Percentiles rank a stretch among this genome's conserved stretches.
Evolutionary conservation across 306 rosid genomes (phyloP).

Genomic region (Cicer cuneatum): DNA sequence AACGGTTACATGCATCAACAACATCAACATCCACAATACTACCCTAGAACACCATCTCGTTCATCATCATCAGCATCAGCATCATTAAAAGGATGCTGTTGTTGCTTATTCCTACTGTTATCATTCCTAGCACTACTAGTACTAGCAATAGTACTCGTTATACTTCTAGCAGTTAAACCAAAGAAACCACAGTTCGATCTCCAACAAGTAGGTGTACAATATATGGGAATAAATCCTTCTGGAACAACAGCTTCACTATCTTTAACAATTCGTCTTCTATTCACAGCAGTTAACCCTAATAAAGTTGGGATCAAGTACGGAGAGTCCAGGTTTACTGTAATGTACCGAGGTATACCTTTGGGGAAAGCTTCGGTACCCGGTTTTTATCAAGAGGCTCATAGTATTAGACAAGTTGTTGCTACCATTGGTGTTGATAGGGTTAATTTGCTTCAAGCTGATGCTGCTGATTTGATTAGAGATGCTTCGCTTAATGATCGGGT

Average conservation of each 20-base stretch:
- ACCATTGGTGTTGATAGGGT: constrained; percentile 78
- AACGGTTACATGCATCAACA: constrained; percentile 15
- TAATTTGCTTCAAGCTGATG: constrained; percentile 83
- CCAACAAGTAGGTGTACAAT: constrained; percentile 84
- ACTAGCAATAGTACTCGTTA: constrained; percentile 71
- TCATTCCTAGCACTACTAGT: constrained; percentile 81
- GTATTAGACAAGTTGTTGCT: constrained; percentile 68
- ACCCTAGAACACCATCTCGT: constrained; percentile 50
- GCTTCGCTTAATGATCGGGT: constrained; percentile 90
- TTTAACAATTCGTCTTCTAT: constrained; percentile 69
- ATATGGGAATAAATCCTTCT: constrained; percentile 64
- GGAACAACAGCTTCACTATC: constrained; percentile 67
- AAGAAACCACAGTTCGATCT: constrained; percentile 97
- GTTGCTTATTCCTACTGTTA: constrained; percentile 88
- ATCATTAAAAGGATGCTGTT: constrained; percentile 88
- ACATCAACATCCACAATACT: constrained; percentile 42
- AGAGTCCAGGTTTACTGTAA: constrained; percentile 86
- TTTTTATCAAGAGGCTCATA: constrained; percentile 83
- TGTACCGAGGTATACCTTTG: constrained; percentile 92
- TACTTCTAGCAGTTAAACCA: constrained; percentile 84
- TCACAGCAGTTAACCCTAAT: constrained; percentile 85
- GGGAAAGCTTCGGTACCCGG: constrained; percentile 87
- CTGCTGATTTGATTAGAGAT: constrained; percentile 76
- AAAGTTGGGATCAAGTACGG: constrained; percentile 96
- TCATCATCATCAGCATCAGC: constrained; percentile 80